Base-by-base conservation (phyloP, 108 stramenopile species). In the Thalassiosira profunda region DNA sequence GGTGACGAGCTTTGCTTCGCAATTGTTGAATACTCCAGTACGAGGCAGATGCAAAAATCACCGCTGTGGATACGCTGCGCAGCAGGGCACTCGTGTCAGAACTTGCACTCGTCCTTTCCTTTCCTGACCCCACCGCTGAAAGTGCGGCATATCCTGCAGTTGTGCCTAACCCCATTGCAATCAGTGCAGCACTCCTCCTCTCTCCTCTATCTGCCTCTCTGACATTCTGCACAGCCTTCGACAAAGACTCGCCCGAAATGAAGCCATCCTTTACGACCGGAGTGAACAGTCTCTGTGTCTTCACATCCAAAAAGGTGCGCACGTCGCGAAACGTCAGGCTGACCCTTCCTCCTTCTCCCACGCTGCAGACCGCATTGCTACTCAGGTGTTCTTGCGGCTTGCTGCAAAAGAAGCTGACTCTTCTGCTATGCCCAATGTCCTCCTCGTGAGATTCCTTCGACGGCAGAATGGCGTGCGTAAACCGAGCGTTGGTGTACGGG, bases 261-360 rank as follows among this genome's bases (percentile, higher is more conserved):
- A 44, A 41, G n/a, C 84, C 79, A 44, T 87, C 87, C 60, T 86
- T 76, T 43, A 86, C 90, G 62, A n/a, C n/a, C n/a, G n/a, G n/a
- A n/a, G n/a, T n/a, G n/a, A 88, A 91, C 21, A 91, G 65, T 42
- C 76, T 60, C 10, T 77, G 76, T 0, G 85, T 83, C 21, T 45
- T 72, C 2, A 65, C 29, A 63, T 91, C 90, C 33, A 82, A 28
- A 41, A 85, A 91, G 12, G 87, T 85, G n/a, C 58, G 63, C 5
- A 85, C 90, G 37, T 86, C 75, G 54, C 90, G 60, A 33, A 91
- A 65, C 5, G 90, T 91, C 58, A 91, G 56, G 53, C 84, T 85
- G 28, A 91, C 62, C 26, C 90, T 81, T 12, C 74, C 74, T 2
- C 69, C 79, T 15, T 43, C 30, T 10, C 71, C 62, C n/a, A 70